Conservation (phyloP, 2,329 filamentous ascomycete species). For the Ceratocystiopsis minuta region DNA sequence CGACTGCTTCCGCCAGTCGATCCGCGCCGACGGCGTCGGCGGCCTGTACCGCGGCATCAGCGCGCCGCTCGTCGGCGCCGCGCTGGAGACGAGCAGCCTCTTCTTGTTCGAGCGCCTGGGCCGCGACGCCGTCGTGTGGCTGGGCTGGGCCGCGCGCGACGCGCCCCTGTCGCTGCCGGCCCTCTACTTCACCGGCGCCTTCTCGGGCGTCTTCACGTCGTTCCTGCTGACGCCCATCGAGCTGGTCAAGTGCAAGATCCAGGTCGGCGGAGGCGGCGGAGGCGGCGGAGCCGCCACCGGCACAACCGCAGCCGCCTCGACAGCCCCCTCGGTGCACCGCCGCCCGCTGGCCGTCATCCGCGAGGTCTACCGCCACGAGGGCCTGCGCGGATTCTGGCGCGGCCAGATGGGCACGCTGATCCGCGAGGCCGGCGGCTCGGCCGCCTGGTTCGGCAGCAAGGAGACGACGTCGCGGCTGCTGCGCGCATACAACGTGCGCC, state of each 20-base stretch:
- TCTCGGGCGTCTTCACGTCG: constrained; percentile 76
- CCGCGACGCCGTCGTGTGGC: constrained; percentile 42
- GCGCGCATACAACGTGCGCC: constrained; percentile 34
- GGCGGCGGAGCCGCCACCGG: constrained; percentile 33
- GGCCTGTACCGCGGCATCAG: constrained; percentile 86
- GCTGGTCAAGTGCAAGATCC: constrained; percentile 96
- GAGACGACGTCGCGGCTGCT: constrained; percentile 62
- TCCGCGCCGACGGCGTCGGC: constrained; percentile 58
- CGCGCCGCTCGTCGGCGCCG: constrained; percentile 77
- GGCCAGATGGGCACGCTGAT: constrained; percentile 88
- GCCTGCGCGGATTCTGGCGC: constrained; percentile 78
- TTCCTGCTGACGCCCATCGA: constrained; percentile 88
- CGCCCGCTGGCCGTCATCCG: constrained; percentile 53
- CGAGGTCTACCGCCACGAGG: constrained; percentile 67
- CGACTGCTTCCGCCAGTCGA: constrained; percentile 82
- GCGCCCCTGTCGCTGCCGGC: constrained; percentile 54
- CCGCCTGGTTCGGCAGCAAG: constrained; percentile 89
- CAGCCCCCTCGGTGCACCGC: constrained; percentile 20
- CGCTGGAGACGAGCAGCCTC: constrained; percentile 76
- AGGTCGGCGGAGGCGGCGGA: constrained; percentile 31
- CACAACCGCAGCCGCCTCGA: constrained; percentile 21
- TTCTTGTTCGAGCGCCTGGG: constrained; percentile 81
- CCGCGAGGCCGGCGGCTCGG: constrained; percentile 79
- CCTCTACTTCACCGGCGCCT: constrained; percentile 64
- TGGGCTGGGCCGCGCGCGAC: constrained; percentile 29